These are phyloP conservation scores for Debaryomyces fabryi DNA, from an alignment of 1,139 yeast genomes.

Conservation along the genomic window DNA sequence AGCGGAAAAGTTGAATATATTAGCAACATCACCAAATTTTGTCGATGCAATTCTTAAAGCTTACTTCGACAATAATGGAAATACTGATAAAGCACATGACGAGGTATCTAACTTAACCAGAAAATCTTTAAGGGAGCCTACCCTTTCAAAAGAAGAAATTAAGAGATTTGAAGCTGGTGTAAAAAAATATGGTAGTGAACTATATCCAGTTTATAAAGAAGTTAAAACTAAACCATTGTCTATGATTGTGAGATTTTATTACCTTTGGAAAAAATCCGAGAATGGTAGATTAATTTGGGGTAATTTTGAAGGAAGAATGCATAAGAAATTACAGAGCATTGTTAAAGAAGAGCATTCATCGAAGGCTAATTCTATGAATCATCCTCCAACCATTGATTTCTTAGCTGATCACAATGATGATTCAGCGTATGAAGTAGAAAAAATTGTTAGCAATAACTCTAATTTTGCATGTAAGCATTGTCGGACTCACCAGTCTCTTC, in stretches of 20 bases:
- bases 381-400: constrained; percentile 30
- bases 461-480: constrained; percentile 68
- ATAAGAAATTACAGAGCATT: constrained; percentile 50
- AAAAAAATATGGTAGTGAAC: constrained; percentile 72
- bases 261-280: constrained; percentile 86
- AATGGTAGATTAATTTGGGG: constrained; percentile 84
- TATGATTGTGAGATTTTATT: constrained; percentile 82
- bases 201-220: constrained; percentile 68
- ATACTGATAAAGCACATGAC: constrained; percentile 48
- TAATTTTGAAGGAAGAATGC: constrained; percentile 70
- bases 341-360: constrained; percentile 32
- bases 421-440: constrained; percentile 62
- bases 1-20: constrained; percentile 55
- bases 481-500: constrained; percentile 50
- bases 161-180: constrained; percentile 77
- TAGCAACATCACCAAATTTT: constrained; percentile 70
- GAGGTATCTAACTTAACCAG: constrained; percentile 51
- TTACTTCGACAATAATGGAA: constrained; percentile 54
- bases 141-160: constrained; percentile 65
- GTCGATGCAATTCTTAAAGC: constrained; percentile 68
- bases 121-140: constrained; percentile 70
- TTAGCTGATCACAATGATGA: constrained; percentile 71
- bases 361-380: constrained; percentile 17
- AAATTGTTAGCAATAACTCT: constrained; percentile 39
- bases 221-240: constrained; percentile 73